These are phyloP conservation scores for Fraxinus pennsylvanica DNA, from an alignment of 257 asterid genomes.

Conservation along the genomic window DNA sequence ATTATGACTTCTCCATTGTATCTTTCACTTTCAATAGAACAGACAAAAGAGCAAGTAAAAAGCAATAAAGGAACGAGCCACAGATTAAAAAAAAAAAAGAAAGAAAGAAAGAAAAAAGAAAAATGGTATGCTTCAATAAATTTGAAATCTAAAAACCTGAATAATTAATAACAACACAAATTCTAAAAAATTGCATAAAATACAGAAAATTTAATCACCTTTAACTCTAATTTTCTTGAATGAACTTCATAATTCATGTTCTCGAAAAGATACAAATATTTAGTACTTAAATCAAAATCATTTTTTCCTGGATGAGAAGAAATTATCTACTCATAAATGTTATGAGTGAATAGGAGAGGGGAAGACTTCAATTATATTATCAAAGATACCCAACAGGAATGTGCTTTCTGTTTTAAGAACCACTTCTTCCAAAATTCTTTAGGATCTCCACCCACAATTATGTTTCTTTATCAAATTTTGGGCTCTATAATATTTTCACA, in stretches of 20 bases:
- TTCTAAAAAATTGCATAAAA: neutral
- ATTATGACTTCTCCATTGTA: neutral
- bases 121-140: neutral
- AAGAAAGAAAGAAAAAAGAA: too few relatives aligned
- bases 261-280: too few relatives aligned
- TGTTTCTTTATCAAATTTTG: neutral
- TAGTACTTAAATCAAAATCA: neutral
- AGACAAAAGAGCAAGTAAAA: neutral
- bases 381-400: neutral
- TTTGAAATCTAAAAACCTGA: neutral
- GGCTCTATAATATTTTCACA: neutral
- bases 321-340: neutral
- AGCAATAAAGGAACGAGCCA: neutral
- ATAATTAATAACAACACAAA: constrained; percentile 4
- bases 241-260: constrained; percentile 10
- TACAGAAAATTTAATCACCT: neutral
- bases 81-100: neutral
- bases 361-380: neutral
- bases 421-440: neutral
- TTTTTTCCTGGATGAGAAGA: neutral
- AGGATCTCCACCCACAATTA: neutral
- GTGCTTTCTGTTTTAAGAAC: constrained; percentile 7
- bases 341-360: neutral
- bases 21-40: constrained; percentile 1
- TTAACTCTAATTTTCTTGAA: neutral